These are phyloP conservation scores for Penicillium aurantiogriseum DNA, from an alignment of 2,329 filamentous ascomycete genomes.

Conservation along the genomic window DNA sequence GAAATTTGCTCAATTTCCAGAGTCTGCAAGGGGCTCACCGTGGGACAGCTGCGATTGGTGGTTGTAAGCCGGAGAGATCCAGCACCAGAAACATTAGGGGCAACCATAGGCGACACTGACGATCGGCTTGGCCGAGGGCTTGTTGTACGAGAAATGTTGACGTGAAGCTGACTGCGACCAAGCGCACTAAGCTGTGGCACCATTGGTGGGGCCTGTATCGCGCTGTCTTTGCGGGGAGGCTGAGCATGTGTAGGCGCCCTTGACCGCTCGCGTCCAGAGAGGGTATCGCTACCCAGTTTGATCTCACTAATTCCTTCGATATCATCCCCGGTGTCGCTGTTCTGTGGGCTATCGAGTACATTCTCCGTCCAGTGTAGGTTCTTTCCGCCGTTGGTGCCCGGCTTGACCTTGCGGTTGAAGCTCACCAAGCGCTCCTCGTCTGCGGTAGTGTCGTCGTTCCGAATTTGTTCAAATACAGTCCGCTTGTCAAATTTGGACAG, in stretches of 20 bases:
- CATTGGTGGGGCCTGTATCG: conserved; percentile 38
- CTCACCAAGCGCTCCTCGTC: conserved; percentile 87
- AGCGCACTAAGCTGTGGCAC: conserved; percentile 37
- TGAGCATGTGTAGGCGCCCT: conserved; percentile 37
- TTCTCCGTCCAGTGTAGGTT: conserved; percentile 92
- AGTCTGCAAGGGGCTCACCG: conserved; percentile 73
- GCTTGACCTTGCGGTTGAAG: conserved; percentile 69
- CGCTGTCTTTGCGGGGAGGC: conserved; percentile 46
- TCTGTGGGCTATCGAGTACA: conserved; percentile 71
- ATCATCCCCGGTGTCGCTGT: conserved; percentile 70
- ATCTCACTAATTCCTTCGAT: conserved; percentile 44
- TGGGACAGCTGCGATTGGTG: conserved; percentile 56
- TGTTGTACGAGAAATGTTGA: conserved; percentile 36
- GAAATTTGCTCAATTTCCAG: conserved; percentile 90
- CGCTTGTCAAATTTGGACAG: conserved; percentile 94
- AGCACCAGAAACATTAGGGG: conserved; percentile 37
- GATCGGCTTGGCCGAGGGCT: conserved; percentile 43
- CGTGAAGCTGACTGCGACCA: conserved; percentile 33
- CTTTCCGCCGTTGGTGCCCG: conserved; percentile 75
- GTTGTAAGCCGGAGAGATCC: conserved; percentile 52
- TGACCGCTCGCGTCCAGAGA: conserved; percentile 44
- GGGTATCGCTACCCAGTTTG: conserved; percentile 47
- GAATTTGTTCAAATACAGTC: conserved; percentile 85
- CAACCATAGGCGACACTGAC: conserved; percentile 45
- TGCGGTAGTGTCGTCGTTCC: conserved; percentile 82